A percentile compares a stretch with the other conserved stretches of the same genome.
Conservation (phyloP, 2,329 filamentous ascomycete genomes). For the Fusarium nisikadoi region DNA sequence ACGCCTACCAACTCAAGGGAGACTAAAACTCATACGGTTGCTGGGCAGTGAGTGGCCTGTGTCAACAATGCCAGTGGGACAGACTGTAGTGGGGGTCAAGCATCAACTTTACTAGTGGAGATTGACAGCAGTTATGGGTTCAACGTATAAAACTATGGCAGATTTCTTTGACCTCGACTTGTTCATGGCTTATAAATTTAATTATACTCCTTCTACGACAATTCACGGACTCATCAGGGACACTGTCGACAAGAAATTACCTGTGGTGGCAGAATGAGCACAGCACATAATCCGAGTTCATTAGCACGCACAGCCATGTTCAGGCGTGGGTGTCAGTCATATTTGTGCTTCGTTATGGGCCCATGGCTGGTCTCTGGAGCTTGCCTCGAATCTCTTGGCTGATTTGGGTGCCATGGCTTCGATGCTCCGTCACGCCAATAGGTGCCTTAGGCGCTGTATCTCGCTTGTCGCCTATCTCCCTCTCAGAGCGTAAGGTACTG, state of each 20-base stretch:
- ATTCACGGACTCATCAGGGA: background rate
- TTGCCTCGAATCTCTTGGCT: background rate
- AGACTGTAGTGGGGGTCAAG: background rate
- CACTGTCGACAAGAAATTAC: background rate
- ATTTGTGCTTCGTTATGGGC: too few species aligned
- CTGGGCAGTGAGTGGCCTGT: background rate
- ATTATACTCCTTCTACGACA: background rate
- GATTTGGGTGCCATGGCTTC: background rate
- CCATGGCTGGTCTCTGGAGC: too few species aligned
- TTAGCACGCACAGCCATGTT: background rate
- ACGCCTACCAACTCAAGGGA: background rate
- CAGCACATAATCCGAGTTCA: accelerated
- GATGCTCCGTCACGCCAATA: background rate
- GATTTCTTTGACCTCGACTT: background rate
- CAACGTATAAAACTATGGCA: background rate
- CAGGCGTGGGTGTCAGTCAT: background rate
- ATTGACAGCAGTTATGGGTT: background rate
- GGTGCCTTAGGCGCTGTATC: accelerated
- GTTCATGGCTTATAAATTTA: background rate
- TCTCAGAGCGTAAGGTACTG: background rate
- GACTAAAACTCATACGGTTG: too few species aligned
- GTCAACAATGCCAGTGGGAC: background rate
- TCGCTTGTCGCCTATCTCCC: background rate
- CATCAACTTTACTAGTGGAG: background rate
- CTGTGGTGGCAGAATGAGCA: background rate